Evolutionary conservation across 768 basidiomycete species (phyloP), one percentile per base, ranked within the genome.

Genomic region (Termitomyces sp.): DNA sequence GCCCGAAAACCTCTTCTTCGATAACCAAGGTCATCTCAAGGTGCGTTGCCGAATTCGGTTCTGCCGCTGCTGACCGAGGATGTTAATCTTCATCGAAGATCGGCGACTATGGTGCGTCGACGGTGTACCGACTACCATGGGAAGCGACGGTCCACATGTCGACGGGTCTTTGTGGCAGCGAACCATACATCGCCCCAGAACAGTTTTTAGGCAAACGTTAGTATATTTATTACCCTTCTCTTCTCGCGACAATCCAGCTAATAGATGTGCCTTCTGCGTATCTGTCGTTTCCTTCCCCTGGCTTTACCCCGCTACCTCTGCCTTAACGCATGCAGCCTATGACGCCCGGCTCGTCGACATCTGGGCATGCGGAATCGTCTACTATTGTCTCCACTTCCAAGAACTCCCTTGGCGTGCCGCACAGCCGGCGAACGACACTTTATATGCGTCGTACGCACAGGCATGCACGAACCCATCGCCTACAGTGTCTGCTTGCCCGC

Each of bases 81-180:
- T 46, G 13, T 20, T 60, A 12, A 46, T 42, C 16, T 72, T 22
- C 11, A 42, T 39, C 5, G 15, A 55, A 96, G 94, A 96, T 98
- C 67, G 96, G 96, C 59, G 96, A 99, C 73, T 99, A 98, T 68
- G 96, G 96, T 57, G 97, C 96, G 9, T 97, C 94, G 48, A 98
- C 97, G n/a, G 96, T 99, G 55, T 99, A 98, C 75, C 86, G 96
- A 62, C 86, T 99, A 58, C 97, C 97, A 45, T 99, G 96, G 96
- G 96, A 99, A 78, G 80, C 89, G 57, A 97, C 95, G 45, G 89
- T 98, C 53, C 96, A 99, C 73, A 89, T 98, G 86, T 95, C 92
- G 15, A 97, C 95, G 32, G 96, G 96, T 4, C 83, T 99, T 35
- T 99, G 96, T 68, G 96, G 96, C 28, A 95, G 92, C 69, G 96